phyloP scores from a whole-genome alignment of 768 basidiomycete genomes.

The Pisolithus marmoratus region DNA sequence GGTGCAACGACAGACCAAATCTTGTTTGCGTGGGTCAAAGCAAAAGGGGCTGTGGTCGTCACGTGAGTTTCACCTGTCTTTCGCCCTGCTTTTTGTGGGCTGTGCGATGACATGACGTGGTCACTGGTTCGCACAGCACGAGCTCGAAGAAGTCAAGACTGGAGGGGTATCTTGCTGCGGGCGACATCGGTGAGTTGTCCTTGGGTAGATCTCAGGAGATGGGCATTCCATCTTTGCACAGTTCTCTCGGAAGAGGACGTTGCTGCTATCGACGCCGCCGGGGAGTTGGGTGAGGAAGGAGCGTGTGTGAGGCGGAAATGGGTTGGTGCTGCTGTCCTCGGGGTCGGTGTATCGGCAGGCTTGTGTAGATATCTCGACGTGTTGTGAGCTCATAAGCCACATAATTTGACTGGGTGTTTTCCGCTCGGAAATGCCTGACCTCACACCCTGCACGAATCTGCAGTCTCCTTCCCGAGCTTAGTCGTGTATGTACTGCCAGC shows the following conservation, averaged over 20 bases:
- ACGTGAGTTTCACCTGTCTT: slow-evolving; percentile 45
- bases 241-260: slow-evolving; percentile 49
- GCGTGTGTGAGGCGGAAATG: background rate
- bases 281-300: slow-evolving; percentile 26
- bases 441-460: too few species aligned
- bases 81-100: too few species aligned
- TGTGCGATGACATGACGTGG: background rate
- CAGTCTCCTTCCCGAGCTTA: too few species aligned
- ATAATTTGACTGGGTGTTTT: too few species aligned
- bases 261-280: slow-evolving; percentile 51
- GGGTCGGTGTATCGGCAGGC: background rate
- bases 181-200: slow-evolving; percentile 47
- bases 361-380: too few species aligned
- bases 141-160: slow-evolving; percentile 63
- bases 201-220: background rate
- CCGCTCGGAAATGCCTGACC: too few species aligned
- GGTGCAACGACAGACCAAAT: slow-evolving; percentile 58
- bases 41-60: slow-evolving; percentile 60
- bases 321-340: slow-evolving; percentile 6
- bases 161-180: slow-evolving; percentile 62
- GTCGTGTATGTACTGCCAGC: too few species aligned
- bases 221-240: slow-evolving; percentile 15
- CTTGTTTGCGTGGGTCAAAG: slow-evolving; percentile 65
- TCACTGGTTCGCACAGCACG: slow-evolving; percentile 32
- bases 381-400: too few species aligned